Evolutionary conservation across 2,329 filamentous ascomycete genomes (phyloP), one percentile per base, ranked within the genome.

Genomic region (Ilyonectria destructans): DNA sequence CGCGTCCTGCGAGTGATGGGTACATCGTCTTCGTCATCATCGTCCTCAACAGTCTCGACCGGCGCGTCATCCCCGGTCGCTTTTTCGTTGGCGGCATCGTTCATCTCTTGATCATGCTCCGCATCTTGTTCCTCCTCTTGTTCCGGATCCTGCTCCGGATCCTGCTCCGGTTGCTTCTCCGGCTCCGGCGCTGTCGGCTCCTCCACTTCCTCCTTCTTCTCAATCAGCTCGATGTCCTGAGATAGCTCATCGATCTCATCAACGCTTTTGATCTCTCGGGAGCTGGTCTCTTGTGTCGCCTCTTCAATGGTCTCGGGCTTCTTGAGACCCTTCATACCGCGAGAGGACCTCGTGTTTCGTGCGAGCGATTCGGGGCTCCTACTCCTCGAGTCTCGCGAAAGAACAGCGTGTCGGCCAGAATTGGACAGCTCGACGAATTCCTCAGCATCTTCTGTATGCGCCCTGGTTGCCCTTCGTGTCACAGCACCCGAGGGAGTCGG

Each of bases 341-440:
- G 85, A 1, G 86, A 86, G 6, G 84, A 79, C 67, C 87, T 81
- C 2, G 79, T 81, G 10, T 71, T 78, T 31, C 84, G 83, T 15
- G 80, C 75, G 19, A 83, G 76, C 3, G 85, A 76, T 69, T 91
- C 89, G 0, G 89, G 89, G 68, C 87, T 90, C 72, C 82, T 84
- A 71, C 88, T 90, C 62, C 82, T 83, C 31, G 87, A 88, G 48
- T 85, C 85, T 19, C 81, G 81, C 45, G 86, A 83, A 2, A 82
- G 77, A 46, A 83, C 83, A 21, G 84, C 85, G 70, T 91, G 89
- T 64, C 83, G 85, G n/a, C 89, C 90, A 8, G 89, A 91, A 72
- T 84, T 87, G 6, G 89, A 87, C 15, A 91, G 81, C 73, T 91
- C 88, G 5, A 90, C 77, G 7, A 90, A 84, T 5, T 85, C 82